Base-by-base conservation (phyloP, 208 protist species). In the Hexamita inflata region DNA sequence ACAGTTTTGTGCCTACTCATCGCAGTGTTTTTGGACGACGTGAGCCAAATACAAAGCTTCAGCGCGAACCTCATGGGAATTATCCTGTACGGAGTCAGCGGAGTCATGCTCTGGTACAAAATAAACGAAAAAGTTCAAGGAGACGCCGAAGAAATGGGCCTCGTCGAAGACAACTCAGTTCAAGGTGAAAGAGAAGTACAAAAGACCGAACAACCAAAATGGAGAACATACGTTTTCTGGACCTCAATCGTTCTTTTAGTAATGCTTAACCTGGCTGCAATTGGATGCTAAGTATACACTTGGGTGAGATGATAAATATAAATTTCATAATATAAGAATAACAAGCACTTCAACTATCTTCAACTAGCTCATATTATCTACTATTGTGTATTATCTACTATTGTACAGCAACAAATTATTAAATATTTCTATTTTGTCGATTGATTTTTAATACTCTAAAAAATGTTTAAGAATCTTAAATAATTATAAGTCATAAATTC, bases 21-120 rank as follows among this genome's bases (percentile, higher is more conserved):
- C 2, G 15, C 64, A 40, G 9, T 45, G 11, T 38, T 70, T n/a
- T 42, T 70, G 28, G 11, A 9, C 15, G 38, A 13, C 38, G 42
- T 70, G 4, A 34, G 42, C 64, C 9, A 70, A 45, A 38, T 70
- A 24, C 64, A 42, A 29, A 45, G 32, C 35, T 42, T 70, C 35
- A 70, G 9, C 11, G 7, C 34, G 15, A 70, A 70, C 64, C 11
- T 70, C 11, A 9, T 70, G 9, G 64, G 64, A n/a, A 38, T 70
- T 4, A n/a, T 70, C 38, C 26, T 70, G 9, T 70, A 42, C 35
- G 34, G 45, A 4, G 4, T 53, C 4, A 53, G 45, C 19, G 45
- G 45, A 24, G 45, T 53, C 19, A 53, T 53, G 45, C 45, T 53
- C 4, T 53, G 45, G 45, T 53, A 53, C 45, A 53, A 53, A 53